Percentiles rank a stretch among this genome's conserved stretches.
These are phyloP conservation scores for Aspergillus oerlinghausenensis DNA, from an alignment of 2,329 filamentous ascomycete genomes.

Conservation along the genomic window DNA sequence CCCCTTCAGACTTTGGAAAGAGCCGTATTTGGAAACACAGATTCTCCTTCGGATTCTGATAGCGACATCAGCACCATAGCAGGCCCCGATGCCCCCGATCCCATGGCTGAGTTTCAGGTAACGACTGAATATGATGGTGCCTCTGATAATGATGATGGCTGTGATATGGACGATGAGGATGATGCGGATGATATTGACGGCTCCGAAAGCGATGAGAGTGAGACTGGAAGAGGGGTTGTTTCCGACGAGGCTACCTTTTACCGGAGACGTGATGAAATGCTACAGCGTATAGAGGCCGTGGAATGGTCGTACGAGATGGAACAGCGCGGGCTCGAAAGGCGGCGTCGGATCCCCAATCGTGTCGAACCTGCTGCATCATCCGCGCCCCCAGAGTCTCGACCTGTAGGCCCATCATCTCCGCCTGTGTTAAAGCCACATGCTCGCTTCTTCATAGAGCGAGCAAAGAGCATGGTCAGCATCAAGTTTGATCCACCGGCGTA, in stretches of 20 bases:
- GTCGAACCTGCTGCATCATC: conserved; percentile 22
- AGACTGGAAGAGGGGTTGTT: conserved; percentile 24
- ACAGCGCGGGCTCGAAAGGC: conserved; percentile 15
- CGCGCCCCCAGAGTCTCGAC: conserved; percentile 5
- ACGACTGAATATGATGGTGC: conserved; percentile 36
- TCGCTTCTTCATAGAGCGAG: conserved; percentile 75
- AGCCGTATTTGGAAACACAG: conserved; percentile 19
- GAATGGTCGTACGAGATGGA: conserved; percentile 15
- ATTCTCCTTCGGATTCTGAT: conserved; percentile 21
- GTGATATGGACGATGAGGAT: conserved; percentile 27
- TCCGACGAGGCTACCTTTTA: conserved; percentile 17
- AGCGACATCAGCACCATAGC: conserved; percentile 15
- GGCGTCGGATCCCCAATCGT: conserved; percentile 22
- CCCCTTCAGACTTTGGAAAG: conserved; percentile 32
- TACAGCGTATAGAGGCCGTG: conserved; percentile 21
- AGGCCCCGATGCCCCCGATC: conserved; percentile 12
- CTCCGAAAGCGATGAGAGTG: conserved; percentile 30
- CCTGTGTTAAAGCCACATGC: conserved; percentile 65
- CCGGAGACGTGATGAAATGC: conserved; percentile 24
- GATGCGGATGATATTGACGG: conserved; percentile 29
- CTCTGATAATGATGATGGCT: conserved; percentile 33
- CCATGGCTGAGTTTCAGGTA: conserved; percentile 29
- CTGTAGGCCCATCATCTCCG: conserved; percentile 3
- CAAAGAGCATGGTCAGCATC: conserved; percentile 80
- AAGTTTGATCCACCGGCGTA: conserved; percentile 57